Conservation (phyloP, 495 filamentous ascomycete genomes). For the Chaetomidium leptoderma region DNA sequence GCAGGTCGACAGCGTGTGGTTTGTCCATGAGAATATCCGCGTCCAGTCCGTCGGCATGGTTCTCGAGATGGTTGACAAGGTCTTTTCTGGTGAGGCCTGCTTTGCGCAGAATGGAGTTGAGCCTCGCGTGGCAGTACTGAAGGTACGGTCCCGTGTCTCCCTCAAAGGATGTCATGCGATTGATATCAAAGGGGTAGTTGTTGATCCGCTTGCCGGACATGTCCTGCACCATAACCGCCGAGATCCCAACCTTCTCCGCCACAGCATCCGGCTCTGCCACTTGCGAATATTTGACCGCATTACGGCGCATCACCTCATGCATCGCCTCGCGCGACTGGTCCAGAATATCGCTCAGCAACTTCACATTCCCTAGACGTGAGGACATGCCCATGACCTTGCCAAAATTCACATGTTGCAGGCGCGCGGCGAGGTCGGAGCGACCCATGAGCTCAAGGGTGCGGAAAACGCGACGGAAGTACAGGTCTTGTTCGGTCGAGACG, state of each 20-base stretch:
- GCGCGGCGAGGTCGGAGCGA: slow-evolving; percentile 51
- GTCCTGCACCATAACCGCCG: slow-evolving; percentile 61
- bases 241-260: slow-evolving; percentile 59
- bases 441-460: slow-evolving; percentile 58
- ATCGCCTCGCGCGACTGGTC: slow-evolving; percentile 56
- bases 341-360: slow-evolving; percentile 58
- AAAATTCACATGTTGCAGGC: slow-evolving; percentile 58
- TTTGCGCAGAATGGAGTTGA: slow-evolving; percentile 52
- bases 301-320: slow-evolving; percentile 61
- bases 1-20: slow-evolving; percentile 55
- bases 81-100: slow-evolving; percentile 32
- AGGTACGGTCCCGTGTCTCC: slow-evolving; percentile 66
- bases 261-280: slow-evolving; percentile 51
- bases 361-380: slow-evolving; percentile 51
- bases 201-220: slow-evolving; percentile 62
- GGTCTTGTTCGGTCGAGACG: slow-evolving; percentile 56
- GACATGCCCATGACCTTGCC: slow-evolving; percentile 60
- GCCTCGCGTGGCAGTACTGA: slow-evolving; percentile 62
- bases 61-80: too few species aligned
- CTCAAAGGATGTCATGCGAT: slow-evolving; percentile 65
- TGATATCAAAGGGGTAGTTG: slow-evolving; percentile 60
- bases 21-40: too few species aligned
- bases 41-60: too few species aligned
- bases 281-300: slow-evolving; percentile 55
- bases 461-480: slow-evolving; percentile 59